Percentiles rank a stretch among this genome's conserved stretches.
phyloP scores from a whole-genome alignment of 78 protist species.

The Chrysochromulina tobinii region DNA sequence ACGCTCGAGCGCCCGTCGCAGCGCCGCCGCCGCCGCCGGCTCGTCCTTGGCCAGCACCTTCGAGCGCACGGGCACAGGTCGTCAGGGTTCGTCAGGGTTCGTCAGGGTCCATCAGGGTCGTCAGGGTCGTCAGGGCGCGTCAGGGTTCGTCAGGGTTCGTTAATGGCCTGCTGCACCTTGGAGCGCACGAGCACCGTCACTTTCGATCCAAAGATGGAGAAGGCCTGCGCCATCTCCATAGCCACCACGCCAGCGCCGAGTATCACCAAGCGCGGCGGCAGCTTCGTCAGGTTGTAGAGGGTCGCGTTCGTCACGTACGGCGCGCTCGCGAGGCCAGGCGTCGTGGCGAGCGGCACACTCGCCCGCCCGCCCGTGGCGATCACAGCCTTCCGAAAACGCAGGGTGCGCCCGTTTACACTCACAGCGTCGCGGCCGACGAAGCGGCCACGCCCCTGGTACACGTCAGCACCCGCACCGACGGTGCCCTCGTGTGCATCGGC shows the following conservation, averaged over 20 bases:
- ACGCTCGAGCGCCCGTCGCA: not conserved
- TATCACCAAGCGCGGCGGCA: constrained; percentile 62
- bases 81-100: too few species aligned
- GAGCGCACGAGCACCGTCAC: not conserved
- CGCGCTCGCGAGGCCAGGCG: not conserved
- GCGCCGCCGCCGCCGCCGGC: not conserved
- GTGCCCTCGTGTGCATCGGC: not conserved
- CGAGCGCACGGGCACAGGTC: too few species aligned
- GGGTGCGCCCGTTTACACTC: constrained; percentile 42
- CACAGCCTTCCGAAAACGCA: constrained; percentile 42
- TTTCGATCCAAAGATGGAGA: constrained; percentile 50
- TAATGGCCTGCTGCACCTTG: too few species aligned
- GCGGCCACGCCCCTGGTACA: not conserved
- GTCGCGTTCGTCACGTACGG: constrained; percentile 55
- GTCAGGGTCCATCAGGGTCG: too few species aligned
- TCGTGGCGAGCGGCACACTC: too few species aligned
- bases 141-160: too few species aligned
- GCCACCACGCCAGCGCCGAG: constrained; percentile 77
- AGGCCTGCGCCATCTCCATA: constrained; percentile 70
- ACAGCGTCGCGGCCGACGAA: not conserved
- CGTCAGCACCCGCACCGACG: not conserved
- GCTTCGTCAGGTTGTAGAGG: constrained; percentile 56
- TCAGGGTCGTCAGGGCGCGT: too few species aligned
- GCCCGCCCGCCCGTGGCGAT: constrained; percentile 72
- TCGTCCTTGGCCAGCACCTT: too few species aligned